Percentiles rank a stretch among this genome's conserved stretches.
Conservation (phyloP, 129 eudicot species). For the Flaveria robusta region DNA sequence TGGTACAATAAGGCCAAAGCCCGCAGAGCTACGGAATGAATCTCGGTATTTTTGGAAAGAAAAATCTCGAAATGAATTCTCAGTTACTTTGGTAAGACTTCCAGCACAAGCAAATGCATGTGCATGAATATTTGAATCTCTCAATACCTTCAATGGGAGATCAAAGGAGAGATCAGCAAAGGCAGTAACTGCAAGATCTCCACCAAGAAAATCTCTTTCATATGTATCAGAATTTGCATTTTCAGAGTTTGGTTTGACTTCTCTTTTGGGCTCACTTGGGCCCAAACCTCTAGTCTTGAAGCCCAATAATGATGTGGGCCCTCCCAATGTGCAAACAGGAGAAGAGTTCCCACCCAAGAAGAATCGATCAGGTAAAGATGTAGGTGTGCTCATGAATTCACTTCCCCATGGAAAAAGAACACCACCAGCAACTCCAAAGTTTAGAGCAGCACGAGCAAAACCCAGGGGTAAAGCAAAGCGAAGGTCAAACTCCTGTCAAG, state of each 20-base stretch:
- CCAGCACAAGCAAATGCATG: constrained; percentile 88
- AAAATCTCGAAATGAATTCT: constrained; percentile 56
- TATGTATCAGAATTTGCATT: constrained; percentile 30
- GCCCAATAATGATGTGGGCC: constrained; percentile 80
- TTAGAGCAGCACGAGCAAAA: constrained; percentile 70
- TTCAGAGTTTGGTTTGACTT: constrained; percentile 47
- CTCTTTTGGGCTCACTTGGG: constrained; percentile 75
- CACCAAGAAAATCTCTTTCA: constrained; percentile 74
- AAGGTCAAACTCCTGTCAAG: constrained; percentile 79
- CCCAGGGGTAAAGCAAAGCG: constrained; percentile 93
- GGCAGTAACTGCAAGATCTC: constrained; percentile 85
- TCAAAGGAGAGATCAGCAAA: constrained; percentile 95
- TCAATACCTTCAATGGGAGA: constrained; percentile 73
- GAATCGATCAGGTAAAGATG: constrained; percentile 77
- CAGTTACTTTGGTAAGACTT: constrained; percentile 67
- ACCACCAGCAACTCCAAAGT: constrained; percentile 79
- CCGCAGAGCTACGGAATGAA: constrained; percentile 71
- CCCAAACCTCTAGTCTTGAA: constrained; percentile 82
- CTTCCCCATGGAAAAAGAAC: constrained; percentile 79
- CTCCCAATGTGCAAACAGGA: constrained; percentile 82
- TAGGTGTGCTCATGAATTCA: constrained; percentile 54
- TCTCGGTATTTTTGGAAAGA: constrained; percentile 58
- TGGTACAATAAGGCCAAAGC: constrained; percentile 78
- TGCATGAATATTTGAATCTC: constrained; percentile 81
- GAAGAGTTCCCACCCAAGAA: constrained; percentile 89